Evolutionary conservation across 2,329 filamentous ascomycete genomes (phyloP), one percentile per base, ranked within the genome.

Genomic region (Microsporum audouinii): DNA sequence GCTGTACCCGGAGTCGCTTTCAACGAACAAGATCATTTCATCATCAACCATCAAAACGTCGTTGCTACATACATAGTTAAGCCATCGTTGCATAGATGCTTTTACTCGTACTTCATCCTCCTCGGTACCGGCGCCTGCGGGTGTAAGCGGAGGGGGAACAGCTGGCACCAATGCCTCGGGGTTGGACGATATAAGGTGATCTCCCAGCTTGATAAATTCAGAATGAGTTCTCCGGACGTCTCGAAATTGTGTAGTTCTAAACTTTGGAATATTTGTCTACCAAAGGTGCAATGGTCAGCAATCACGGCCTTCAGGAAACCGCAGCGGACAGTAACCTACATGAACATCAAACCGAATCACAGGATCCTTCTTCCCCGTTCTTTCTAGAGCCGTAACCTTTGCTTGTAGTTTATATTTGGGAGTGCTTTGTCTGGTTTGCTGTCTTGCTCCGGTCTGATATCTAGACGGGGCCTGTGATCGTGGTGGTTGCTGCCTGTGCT

Each of bases 1-100:
- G 70, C 91, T 96, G 75, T 99, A 99, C 45, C 94, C 94, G 73
- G 96, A 97, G 73, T 99, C 94, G 71, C 90, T 96, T 76, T 99
- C 94, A n/a, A 99, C 91, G 69, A 99, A 99, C 63, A 97, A 86
- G 3, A 96, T 85, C 85, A 97, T 92, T 76, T 99, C 94, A 64
- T 97, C 92, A 71, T 99, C 94, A 64, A 88, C 85, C 80, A 96
- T 95, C 5, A 99, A 82, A 0, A 95, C 86, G 39, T 97, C 91
- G 68, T 94, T 97, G 69, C 84, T 84, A 76, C 94, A 95, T 23
- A 99, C 88, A 62, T 89, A 88, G 73, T 95, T 96, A 68, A 99
- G 81, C 94, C 94, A 99, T 71, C 91, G 82, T 76, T 99, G 94
- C 78, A 99, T 83, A 6, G 89, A 83, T 1, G 85, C 84, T 76